Conservation (phyloP, 1,139 yeast genomes). For the Zygoascus sp. region DNA sequence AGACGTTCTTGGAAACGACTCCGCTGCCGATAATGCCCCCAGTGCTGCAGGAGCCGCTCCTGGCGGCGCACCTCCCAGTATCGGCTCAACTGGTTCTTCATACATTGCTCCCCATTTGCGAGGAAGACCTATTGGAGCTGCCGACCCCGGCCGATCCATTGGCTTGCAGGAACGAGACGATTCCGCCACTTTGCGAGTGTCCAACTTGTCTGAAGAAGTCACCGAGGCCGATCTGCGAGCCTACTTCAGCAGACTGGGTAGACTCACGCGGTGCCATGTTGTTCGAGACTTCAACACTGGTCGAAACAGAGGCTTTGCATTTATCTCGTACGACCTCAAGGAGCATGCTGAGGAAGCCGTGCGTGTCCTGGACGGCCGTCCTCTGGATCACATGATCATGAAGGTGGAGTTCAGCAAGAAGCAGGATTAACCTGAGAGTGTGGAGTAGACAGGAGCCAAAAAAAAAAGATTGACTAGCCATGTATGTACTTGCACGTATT, state of each 20-base stretch:
- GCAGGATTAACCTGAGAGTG: slow-evolving; percentile 6
- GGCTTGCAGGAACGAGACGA: slow-evolving; percentile 64
- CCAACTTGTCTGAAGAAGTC: slow-evolving; percentile 84
- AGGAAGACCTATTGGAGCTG: slow-evolving; percentile 42
- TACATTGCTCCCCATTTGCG: slow-evolving; percentile 83
- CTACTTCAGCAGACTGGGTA: slow-evolving; percentile 64
- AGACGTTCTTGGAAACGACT: slow-evolving; percentile 68
- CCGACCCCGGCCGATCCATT: slow-evolving; percentile 30
- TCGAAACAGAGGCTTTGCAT: slow-evolving; percentile 95
- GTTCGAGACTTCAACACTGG: slow-evolving; percentile 93
- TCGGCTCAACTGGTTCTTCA: slow-evolving; percentile 37
- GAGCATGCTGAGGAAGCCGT: slow-evolving; percentile 72
- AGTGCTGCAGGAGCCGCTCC: slow-evolving; percentile 36
- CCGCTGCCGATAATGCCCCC: slow-evolving; percentile 39
- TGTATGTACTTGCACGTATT: background rate
- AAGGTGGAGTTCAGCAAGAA: slow-evolving; percentile 38
- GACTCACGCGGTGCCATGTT: slow-evolving; percentile 71
- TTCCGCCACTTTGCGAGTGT: slow-evolving; percentile 80
- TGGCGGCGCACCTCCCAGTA: slow-evolving; percentile 34
- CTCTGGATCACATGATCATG: slow-evolving; percentile 87
- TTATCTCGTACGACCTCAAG: slow-evolving; percentile 74
- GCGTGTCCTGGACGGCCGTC: slow-evolving; percentile 79
- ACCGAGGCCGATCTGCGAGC: slow-evolving; percentile 77
- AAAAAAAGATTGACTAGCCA: too few species aligned
- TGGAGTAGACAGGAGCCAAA: too few species aligned